These are phyloP conservation scores for Umbelopsis sp. DNA, from an alignment of 371 early-diverging fungal species.

Conservation along the genomic window DNA sequence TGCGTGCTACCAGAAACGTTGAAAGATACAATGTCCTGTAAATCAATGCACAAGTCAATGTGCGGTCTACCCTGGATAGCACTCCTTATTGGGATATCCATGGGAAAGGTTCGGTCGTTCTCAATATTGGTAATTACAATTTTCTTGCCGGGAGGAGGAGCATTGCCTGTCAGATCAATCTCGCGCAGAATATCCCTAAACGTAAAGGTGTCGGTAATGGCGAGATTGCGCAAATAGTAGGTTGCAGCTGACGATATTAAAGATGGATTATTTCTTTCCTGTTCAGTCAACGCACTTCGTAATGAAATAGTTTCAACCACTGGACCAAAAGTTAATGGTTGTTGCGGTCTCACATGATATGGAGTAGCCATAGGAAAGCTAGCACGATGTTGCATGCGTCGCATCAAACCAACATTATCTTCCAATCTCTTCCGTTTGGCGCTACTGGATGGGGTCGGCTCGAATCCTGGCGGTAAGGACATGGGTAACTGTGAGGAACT, in stretches of 20 bases:
- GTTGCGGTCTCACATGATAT: conserved; percentile 15
- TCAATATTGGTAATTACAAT: conserved; percentile 46
- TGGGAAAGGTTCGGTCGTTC: conserved; percentile 43
- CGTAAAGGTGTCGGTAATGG: conserved; percentile 54
- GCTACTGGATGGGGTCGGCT: conserved; percentile 22
- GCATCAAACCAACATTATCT: not conserved
- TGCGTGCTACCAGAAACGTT: not conserved
- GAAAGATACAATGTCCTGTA: conserved; percentile 11
- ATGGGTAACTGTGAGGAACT: conserved; percentile 1
- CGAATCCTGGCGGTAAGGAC: conserved; percentile 23
- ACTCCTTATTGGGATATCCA: conserved; percentile 48
- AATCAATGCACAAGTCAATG: conserved; percentile 44
- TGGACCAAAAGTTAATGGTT: not conserved
- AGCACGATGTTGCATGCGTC: conserved; percentile 9
- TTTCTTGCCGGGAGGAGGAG: conserved; percentile 50
- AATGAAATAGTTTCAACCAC: conserved; percentile 52
- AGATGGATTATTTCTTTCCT: conserved; percentile 7
- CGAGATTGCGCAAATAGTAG: conserved; percentile 50
- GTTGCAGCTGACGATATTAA: conserved; percentile 11
- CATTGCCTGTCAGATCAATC: conserved; percentile 44
- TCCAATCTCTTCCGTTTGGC: conserved; percentile 9
- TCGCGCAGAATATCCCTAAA: conserved; percentile 48
- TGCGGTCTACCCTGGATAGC: conserved; percentile 45
- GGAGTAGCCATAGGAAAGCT: not conserved
- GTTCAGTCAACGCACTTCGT: conserved; percentile 17